Conservation (phyloP, 345 rosid species). For the Salix purpurea region DNA sequence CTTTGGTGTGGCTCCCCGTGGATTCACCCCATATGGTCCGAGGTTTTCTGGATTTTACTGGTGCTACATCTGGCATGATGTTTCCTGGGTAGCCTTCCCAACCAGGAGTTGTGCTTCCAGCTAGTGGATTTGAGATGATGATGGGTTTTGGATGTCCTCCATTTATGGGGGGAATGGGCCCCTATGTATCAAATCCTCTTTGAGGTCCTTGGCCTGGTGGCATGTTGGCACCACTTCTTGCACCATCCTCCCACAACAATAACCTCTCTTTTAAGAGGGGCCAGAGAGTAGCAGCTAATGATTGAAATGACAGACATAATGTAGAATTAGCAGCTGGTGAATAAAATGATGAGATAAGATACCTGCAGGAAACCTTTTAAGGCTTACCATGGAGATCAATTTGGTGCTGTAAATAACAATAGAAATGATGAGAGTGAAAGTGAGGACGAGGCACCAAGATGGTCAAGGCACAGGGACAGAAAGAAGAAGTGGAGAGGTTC, state of each 20-base stretch:
- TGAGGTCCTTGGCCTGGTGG: slow-evolving; percentile 52
- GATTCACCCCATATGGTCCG: no score
- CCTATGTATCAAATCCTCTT: no score
- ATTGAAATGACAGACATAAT: slow-evolving; percentile 31
- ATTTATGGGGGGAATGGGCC: no score
- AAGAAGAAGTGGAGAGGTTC: slow-evolving; percentile 43
- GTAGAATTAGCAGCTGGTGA: slow-evolving; percentile 8
- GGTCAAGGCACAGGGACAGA: slow-evolving; percentile 93
- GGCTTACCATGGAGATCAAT: slow-evolving; percentile 44
- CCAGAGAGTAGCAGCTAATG: slow-evolving; percentile 40
- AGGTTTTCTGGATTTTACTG: no score
- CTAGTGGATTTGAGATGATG: no score
- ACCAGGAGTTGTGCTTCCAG: no score
- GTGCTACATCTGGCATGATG: no score
- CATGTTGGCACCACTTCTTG: slow-evolving; percentile 45
- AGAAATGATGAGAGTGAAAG: slow-evolving; percentile 79
- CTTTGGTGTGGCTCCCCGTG: no score
- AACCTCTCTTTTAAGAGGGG: slow-evolving; percentile 49
- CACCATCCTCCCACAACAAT: slow-evolving; percentile 40
- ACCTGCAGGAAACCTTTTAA: slow-evolving; percentile 40
- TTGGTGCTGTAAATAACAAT: slow-evolving; percentile 44
- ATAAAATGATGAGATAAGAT: slow-evolving; percentile 39
- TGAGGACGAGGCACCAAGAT: slow-evolving; percentile 92
- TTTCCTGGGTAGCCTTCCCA: no score
- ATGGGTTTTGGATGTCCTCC: no score